Percentiles rank a stretch among this genome's conserved stretches.
phyloP scores from a whole-genome alignment of 257 asterid genomes.

The Osmanthus fragrans region DNA sequence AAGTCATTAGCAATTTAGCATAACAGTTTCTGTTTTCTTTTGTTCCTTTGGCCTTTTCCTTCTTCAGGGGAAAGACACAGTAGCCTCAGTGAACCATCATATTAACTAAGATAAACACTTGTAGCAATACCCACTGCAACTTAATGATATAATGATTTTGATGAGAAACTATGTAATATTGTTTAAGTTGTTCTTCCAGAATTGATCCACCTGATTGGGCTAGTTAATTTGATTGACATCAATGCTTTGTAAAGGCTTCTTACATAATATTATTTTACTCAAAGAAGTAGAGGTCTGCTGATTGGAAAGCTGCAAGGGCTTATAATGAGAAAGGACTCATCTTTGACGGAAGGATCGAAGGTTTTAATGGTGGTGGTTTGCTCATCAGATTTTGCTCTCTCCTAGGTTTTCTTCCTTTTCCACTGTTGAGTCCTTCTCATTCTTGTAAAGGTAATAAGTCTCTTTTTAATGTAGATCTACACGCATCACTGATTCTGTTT shows the following conservation, averaged over 20 bases:
- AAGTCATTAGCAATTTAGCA: neutral
- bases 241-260: constrained; percentile 25
- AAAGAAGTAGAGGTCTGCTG: constrained; percentile 99
- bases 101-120: neutral
- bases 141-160: neutral
- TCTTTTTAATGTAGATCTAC: constrained; percentile 1
- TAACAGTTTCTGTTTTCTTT: neutral
- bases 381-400: constrained; percentile 79
- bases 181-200: neutral
- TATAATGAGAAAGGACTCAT: constrained; percentile 61
- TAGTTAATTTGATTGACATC: constrained; percentile 20
- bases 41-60: neutral
- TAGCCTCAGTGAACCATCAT: neutral
- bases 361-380: constrained; percentile 84
- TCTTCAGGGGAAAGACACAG: neutral
- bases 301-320: constrained; percentile 84
- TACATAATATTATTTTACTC: constrained; percentile 49
- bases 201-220: neutral
- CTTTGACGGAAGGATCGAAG: constrained; percentile 71
- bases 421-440: constrained; percentile 78
- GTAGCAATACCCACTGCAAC: neutral
- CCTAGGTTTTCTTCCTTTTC: constrained; percentile 89
- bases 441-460: constrained; percentile 70
- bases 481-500: neutral
- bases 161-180: neutral